Conservation (phyloP, 202 grass and related monocot species). For the Schoenoplectus tabernaemontani region DNA sequence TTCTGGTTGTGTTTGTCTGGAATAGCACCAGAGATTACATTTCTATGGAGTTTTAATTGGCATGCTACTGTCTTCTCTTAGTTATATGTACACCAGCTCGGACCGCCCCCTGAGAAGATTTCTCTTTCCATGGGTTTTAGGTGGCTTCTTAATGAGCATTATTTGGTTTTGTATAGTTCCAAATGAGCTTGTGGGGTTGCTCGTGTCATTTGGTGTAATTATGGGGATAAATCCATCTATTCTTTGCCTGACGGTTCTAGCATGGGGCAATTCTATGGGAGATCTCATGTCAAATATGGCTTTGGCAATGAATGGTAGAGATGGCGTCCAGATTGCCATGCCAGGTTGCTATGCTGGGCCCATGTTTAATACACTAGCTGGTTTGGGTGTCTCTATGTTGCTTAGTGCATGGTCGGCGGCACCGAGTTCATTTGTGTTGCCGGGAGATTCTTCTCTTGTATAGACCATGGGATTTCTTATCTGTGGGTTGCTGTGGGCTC, state of each 20-base stretch:
- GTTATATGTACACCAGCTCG: constrained; percentile 52
- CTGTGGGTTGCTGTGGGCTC: constrained; percentile 68
- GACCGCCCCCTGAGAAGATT: constrained; percentile 71
- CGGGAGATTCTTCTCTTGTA: constrained; percentile 61
- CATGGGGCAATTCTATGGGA: constrained; percentile 98
- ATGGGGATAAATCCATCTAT: constrained; percentile 89
- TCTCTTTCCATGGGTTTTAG: constrained; percentile 85
- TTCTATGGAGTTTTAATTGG: constrained; percentile 33
- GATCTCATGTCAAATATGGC: constrained; percentile 95
- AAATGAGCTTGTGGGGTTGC: constrained; percentile 86
- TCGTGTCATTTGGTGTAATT: constrained; percentile 83
- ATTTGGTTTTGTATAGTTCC: constrained; percentile 93
- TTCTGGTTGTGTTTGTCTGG: constrained; percentile 78
- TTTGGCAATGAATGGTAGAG: constrained; percentile 85
- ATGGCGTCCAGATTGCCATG: constrained; percentile 86
- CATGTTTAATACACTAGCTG: constrained; percentile 97
- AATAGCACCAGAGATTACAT: constrained; percentile 39
- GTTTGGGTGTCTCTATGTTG: constrained; percentile 81
- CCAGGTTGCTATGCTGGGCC: constrained; percentile 96
- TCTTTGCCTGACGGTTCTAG: constrained; percentile 84
- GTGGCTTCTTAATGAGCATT: constrained; percentile 98
- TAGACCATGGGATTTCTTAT: constrained; percentile 90
- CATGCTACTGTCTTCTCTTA: constrained; percentile 48
- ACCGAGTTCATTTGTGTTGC: constrained; percentile 57
- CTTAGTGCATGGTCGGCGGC: constrained; percentile 68